Evolutionary conservation across 2,329 filamentous ascomycete species (phyloP).

Genomic region (Aspergillus neoniger): DNA sequence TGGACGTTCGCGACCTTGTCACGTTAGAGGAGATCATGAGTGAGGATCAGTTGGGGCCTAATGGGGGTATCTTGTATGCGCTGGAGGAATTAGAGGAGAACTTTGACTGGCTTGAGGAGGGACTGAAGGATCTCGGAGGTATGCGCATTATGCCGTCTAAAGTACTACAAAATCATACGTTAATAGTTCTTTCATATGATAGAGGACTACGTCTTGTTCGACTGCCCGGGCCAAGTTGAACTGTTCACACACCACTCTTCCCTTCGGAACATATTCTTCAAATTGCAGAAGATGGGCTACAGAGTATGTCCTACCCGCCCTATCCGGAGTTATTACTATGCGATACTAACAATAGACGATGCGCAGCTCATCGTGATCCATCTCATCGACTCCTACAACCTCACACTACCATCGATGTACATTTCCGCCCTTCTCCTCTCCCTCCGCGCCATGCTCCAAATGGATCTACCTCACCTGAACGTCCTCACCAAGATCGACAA

Average conservation of each 20-base stretch:
- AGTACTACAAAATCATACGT: no score
- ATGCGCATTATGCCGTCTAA: conserved; percentile 24
- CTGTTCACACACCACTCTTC: conserved; percentile 95
- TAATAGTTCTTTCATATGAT: no score
- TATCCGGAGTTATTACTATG: not conserved
- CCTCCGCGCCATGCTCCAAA: conserved; percentile 94
- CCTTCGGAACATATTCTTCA: conserved; percentile 86
- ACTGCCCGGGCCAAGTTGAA: conserved; percentile 96
- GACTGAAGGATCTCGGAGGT: conserved; percentile 72
- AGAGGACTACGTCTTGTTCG: conserved; percentile 92
- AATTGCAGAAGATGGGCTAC: conserved; percentile 86
- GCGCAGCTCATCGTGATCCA: conserved; percentile 85
- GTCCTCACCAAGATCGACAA: conserved; percentile 98
- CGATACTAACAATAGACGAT: conserved; percentile 5
- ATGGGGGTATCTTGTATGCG: conserved; percentile 89
- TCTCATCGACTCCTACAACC: conserved; percentile 88
- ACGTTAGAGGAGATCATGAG: conserved; percentile 95
- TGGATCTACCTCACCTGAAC: conserved; percentile 95
- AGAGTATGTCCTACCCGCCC: conserved; percentile 62
- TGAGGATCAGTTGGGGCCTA: conserved; percentile 85
- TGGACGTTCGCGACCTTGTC: conserved; percentile 86
- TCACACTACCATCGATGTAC: conserved; percentile 91
- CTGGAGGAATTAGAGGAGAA: conserved; percentile 95
- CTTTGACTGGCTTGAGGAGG: conserved; percentile 84
- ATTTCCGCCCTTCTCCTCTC: conserved; percentile 91